These are phyloP conservation scores for Lizonia empirigonia DNA, from an alignment of 2,329 filamentous ascomycete genomes.

Conservation along the genomic window DNA sequence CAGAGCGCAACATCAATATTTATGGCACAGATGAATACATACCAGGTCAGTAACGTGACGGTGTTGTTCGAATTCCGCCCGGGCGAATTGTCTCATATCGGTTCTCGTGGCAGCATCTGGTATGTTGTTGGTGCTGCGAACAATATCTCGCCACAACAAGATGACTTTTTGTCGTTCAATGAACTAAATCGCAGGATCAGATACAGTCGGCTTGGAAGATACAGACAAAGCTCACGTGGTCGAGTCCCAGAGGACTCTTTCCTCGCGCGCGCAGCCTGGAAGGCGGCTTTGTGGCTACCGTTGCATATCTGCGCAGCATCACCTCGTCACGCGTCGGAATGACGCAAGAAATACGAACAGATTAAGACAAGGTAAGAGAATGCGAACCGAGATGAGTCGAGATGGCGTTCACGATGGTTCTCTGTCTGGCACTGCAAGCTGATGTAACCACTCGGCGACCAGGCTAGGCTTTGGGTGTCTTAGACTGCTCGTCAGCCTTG, in stretches of 20 bases:
- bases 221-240: slow-evolving; percentile 31
- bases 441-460: slow-evolving; percentile 25
- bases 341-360: too few relatives aligned
- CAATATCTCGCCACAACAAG: slow-evolving; percentile 55
- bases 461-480: slow-evolving; percentile 14
- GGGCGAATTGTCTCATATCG: slow-evolving; percentile 57
- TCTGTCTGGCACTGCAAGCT: slow-evolving; percentile 21
- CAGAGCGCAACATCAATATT: neutral
- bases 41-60: slow-evolving; percentile 55
- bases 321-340: slow-evolving; percentile 8
- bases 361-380: slow-evolving; percentile 1
- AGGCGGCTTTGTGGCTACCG: slow-evolving; percentile 35
- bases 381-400: slow-evolving; percentile 2
- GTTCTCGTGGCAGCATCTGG: slow-evolving; percentile 34
- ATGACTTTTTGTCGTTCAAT: slow-evolving; percentile 56
- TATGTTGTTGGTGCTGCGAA: slow-evolving; percentile 49
- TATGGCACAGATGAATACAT: slow-evolving; percentile 19
- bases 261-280: slow-evolving; percentile 40
- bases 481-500: slow-evolving; percentile 11
- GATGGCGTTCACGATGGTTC: slow-evolving; percentile 12
- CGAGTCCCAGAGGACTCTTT: slow-evolving; percentile 41
- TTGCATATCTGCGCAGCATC: slow-evolving; percentile 44
- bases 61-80: slow-evolving; percentile 57
- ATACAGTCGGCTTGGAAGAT: neutral
- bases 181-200: slow-evolving; percentile 45